A percentile compares a stretch with the other conserved stretches of the same genome.
Evolutionary conservation across 495 filamentous ascomycete genomes (phyloP).

Genomic region (Apiosordaria backusii): DNA sequence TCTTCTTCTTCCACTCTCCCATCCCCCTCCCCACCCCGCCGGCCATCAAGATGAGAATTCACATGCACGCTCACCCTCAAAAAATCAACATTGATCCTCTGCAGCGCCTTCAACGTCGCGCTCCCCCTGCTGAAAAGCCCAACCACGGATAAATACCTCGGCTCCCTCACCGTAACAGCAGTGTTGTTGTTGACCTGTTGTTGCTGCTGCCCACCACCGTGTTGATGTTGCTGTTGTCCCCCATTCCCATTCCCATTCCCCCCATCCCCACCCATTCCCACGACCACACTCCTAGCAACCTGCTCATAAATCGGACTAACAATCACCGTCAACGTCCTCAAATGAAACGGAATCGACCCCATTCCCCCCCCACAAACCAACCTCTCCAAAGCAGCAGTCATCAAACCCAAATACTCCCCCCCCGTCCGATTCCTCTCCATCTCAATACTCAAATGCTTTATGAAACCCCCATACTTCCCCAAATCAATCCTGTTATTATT

Average conservation of each 20-base stretch:
- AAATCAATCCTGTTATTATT: constrained; percentile 28
- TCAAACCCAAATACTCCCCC: constrained; percentile 21
- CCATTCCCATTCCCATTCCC: no score
- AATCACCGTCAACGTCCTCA: constrained; percentile 36
- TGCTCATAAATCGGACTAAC: constrained; percentile 14
- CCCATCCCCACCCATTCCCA: background rate
- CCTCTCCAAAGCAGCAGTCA: constrained; percentile 22
- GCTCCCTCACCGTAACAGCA: background rate
- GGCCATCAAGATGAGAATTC: constrained; percentile 13
- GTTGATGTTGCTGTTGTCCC: no score
- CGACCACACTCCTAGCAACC: background rate
- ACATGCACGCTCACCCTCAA: constrained; percentile 28
- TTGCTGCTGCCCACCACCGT: no score
- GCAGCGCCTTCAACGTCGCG: constrained; percentile 18
- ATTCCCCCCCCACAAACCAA: constrained; percentile 2
- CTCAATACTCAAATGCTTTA: constrained; percentile 38
- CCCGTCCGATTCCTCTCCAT: constrained; percentile 33
- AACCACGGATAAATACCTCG: constrained; percentile 21
- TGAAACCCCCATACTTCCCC: constrained; percentile 33
- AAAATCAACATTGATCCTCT: constrained; percentile 22
- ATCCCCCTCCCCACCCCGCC: background rate
- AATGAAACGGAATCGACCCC: constrained; percentile 6
- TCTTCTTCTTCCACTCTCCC: background rate
- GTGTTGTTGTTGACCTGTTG: no score
- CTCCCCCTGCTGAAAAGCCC: constrained; percentile 21